phyloP scores from a whole-genome alignment of 176 grass and related monocot species.

The bread wheat (Triticum aestivum) region IWGSC_CS_RefSeq_v2.1 NC_057803.1:11056458-11056957 shows the following conservation, averaged over 20 bases:
- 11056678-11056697: neutral
- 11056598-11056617: neutral
- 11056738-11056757: constrained; percentile 19
- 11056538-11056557: neutral
- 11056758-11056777: constrained; percentile 20
- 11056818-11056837: neutral
- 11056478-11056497: constrained; percentile 12
- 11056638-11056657: too few species aligned
- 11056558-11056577: neutral
- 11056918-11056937: neutral
- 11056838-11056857: neutral
- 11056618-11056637: too few species aligned
- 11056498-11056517: constrained; percentile 2
- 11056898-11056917: neutral
- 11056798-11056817: neutral
- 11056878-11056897: neutral
- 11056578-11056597: neutral
- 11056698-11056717: neutral
- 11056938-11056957: neutral
- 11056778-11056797: constrained; percentile 2
- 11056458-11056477: neutral
- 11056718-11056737: constrained; percentile 18
- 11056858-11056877: neutral
- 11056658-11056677: neutral
- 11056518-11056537: constrained; percentile 10